Conservation (phyloP, 2,329 filamentous ascomycete species). For the Cryphonectria nitschkei region DNA sequence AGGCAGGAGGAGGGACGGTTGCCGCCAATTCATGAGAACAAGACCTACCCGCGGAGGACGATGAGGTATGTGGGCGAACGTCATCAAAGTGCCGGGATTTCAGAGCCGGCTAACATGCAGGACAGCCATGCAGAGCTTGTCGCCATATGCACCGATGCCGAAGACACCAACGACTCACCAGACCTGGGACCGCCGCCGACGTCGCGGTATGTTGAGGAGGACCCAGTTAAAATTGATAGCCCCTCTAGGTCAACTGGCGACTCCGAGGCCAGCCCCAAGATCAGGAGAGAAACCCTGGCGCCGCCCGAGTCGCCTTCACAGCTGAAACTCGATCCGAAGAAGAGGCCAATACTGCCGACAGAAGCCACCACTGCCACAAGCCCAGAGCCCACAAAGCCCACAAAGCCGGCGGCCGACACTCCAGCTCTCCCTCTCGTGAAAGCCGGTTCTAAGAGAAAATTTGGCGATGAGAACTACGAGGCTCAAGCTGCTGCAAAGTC, state of each 20-base stretch:
- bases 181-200: constrained; percentile 69
- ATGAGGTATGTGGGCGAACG: constrained; percentile 59
- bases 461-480: constrained; percentile 57
- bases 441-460: constrained; percentile 61
- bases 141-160: constrained; percentile 56
- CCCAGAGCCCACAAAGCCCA: constrained; percentile 7
- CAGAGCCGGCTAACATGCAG: constrained; percentile 36
- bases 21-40: constrained; percentile 72
- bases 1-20: constrained; percentile 58
- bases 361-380: constrained; percentile 32
- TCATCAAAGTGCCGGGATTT: neutral
- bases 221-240: constrained; percentile 57
- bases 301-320: constrained; percentile 21
- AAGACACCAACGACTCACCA: constrained; percentile 59
- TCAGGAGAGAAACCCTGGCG: constrained; percentile 20
- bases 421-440: constrained; percentile 41
- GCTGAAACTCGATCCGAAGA: constrained; percentile 33
- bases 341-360: constrained; percentile 33
- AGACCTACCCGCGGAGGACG: constrained; percentile 67
- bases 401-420: constrained; percentile 29
- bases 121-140: constrained; percentile 64
- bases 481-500: constrained; percentile 38
- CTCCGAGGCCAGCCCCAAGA: constrained; percentile 23
- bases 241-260: constrained; percentile 38
- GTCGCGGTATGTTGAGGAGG: constrained; percentile 61